Evolutionary conservation across 805 yeast genomes (phyloP).

Genomic region (Kurtzmaniella cleridarum): DNA sequence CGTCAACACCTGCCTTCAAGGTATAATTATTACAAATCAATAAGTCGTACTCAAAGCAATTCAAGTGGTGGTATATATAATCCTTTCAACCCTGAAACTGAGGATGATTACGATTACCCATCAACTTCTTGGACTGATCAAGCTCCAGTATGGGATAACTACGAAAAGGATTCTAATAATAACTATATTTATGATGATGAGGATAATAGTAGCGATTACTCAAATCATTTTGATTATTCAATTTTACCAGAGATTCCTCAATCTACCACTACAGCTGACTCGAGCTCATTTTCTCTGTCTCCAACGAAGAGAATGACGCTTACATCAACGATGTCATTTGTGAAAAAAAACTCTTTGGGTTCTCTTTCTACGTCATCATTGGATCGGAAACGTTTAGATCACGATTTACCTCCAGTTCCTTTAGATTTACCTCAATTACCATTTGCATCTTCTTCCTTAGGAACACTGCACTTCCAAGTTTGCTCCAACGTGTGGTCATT

Average conservation of each 20-base stretch:
- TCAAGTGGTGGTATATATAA: slow-evolving; percentile 1
- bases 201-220: neutral
- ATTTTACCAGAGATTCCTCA: slow-evolving; percentile 29
- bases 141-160: neutral
- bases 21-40: neutral
- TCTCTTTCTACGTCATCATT: slow-evolving; percentile 8
- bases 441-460: slow-evolving; percentile 45
- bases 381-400: slow-evolving; percentile 12
- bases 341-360: slow-evolving; percentile 14
- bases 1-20: slow-evolving; percentile 1
- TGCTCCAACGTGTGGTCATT: slow-evolving; percentile 45
- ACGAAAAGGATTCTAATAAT: slow-evolving; percentile 5
- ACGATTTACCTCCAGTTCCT: slow-evolving; percentile 40
- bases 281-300: slow-evolving; percentile 9
- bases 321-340: slow-evolving; percentile 31
- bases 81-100: no score
- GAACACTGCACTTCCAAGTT: slow-evolving; percentile 42
- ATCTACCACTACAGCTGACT: slow-evolving; percentile 4
- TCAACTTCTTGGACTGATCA: no score
- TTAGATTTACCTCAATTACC: slow-evolving; percentile 51
- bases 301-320: slow-evolving; percentile 14
- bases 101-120: no score
- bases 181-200: no score
- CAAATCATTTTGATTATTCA: slow-evolving; percentile 28
- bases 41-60: no score